Base-by-base conservation (phyloP, 164 flowering plant genomes). In the Dillenia suffruticosa region DNA sequence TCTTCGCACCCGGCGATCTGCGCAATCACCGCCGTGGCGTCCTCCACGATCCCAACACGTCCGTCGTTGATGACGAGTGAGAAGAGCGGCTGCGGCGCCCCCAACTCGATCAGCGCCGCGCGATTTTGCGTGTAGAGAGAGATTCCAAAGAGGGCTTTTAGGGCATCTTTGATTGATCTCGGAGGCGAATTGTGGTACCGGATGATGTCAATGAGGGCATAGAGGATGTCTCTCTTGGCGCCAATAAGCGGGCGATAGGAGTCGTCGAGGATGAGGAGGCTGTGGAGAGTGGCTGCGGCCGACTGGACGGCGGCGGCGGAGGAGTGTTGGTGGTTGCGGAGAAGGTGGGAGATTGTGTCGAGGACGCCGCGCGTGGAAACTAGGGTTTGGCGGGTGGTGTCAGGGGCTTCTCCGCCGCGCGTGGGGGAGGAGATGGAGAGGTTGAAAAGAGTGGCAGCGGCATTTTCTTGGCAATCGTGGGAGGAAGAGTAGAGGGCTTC, bases 1-100 rank as follows among this genome's bases (percentile, higher is more conserved):
- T 82, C 97, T 63, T 76, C 79, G 67, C 97, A 88, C 9, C 93
- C 97, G 2, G 96, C 96, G 1, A 94, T 66, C 69, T 94, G 99
- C 22, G 96, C 99, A n/a, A 89, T 72, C 65, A 94, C 96, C 50
- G 99, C 99, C 9, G 90, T 81, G 1, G 92, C 86, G 51, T 94
- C 99, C 76, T 91, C 97, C 63, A 86, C 79, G 8, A 94, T 52
- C 55, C 97, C 97, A 2, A 79, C 66, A 26, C 89, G 58, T 26
- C 79, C 83, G 44, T 80, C 92, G 57, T 74, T 84, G 49, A 83
- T 62, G 9, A 86, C 80, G 13, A 85, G 44, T 4, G 81, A 58
- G 49, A 94, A 84, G 40, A 91, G 71, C 4, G 85, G 72, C 50
- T 78, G 72, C 12, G 84, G 81, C 1, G 69, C 86, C 44, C 94